Evolutionary conservation across 1,284 basidiomycete genomes (phyloP).

Genomic region (Apiotrichum siamense): DNA sequence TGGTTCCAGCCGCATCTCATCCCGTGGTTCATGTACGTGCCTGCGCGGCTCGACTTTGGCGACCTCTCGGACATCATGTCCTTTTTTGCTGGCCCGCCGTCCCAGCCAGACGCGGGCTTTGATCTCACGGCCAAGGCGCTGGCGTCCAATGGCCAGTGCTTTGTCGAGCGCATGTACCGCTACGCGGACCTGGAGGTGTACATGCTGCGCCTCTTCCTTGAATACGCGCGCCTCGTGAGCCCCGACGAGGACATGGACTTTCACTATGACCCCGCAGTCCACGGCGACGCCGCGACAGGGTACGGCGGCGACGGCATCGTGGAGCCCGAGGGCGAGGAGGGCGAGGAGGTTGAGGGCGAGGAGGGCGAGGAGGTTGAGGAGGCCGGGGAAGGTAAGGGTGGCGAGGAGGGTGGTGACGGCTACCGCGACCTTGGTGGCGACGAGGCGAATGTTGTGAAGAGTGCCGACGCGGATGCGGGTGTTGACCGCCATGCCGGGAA

Average conservation of each 20-base stretch:
- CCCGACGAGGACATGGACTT: slow-evolving; percentile 12
- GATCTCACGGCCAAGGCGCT: slow-evolving; percentile 46
- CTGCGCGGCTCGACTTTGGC: slow-evolving; percentile 43
- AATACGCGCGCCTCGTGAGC: slow-evolving; percentile 34
- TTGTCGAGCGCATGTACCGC: slow-evolving; percentile 44
- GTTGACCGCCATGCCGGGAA: too few relatives aligned
- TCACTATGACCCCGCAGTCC: slow-evolving; percentile 2
- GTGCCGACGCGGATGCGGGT: too few relatives aligned
- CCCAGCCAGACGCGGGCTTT: slow-evolving; percentile 37
- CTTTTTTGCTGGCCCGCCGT: slow-evolving; percentile 44
- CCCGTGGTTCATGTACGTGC: slow-evolving; percentile 48
- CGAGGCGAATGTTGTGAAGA: too few relatives aligned
- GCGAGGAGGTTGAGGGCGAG: not conserved
- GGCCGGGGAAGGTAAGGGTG: not conserved
- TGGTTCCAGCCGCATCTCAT: slow-evolving; percentile 46
- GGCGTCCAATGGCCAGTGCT: slow-evolving; percentile 45
- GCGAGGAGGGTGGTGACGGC: not conserved
- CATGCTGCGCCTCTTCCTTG: slow-evolving; percentile 45
- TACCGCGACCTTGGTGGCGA: too few relatives aligned
- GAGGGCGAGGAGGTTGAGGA: not conserved
- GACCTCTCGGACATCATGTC: slow-evolving; percentile 44
- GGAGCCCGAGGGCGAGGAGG: not conserved
- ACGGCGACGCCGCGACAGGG: slow-evolving; percentile 6
- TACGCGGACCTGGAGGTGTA: slow-evolving; percentile 45
- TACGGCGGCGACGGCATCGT: too few relatives aligned